Base-by-base conservation (phyloP, 257 asterid genomes). In the Nicotiana obtusifolia region DNA sequence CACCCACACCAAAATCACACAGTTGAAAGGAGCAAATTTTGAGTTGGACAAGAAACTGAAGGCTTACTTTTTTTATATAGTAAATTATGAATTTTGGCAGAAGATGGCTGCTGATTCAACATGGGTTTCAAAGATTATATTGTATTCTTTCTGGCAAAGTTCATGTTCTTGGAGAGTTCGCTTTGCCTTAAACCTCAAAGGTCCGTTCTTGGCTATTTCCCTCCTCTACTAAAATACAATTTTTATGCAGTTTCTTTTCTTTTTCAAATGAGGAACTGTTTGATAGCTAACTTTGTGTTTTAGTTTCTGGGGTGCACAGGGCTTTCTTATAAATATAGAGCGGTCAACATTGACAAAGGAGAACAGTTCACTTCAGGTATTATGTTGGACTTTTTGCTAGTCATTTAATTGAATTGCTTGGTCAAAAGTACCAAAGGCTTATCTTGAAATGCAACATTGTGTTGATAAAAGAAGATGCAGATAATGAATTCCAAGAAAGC, bases 161-260 rank as follows among this genome's bases (percentile, higher is more conserved):
- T 93, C 98, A 1, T 91, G 97, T 84, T 84, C 96, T 49, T 93
- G 97, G 98, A 92, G 98, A 19, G 91, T 93, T 64, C 93, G 96
- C 62, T 93, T 93, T 82, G 98, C 97, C 54, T 83, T 94, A 80
- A 90, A 89, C 84, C 93, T 92, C 68, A 93, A 93, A 89, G 98
- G 98, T 90, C 47, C 47, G 22, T 44, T 71, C 78, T 71, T 47
- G 78, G 22, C 24, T 33, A 71, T 20, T 71, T 33, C 78, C 14
- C 64, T 8, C 1, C 64, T 57, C 64, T 57, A n/a, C 35, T 20
- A 17, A 16, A 13, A 82, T 49, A 17, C 59, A 33, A 37, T 54
- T 49, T 81, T 31, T 47, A 30, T 76, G 44, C 2, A 56, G 4
- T 9, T 1, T 41, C 22, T 11, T 33, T 13, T 64, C 16, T 54